A percentile compares a stretch with the other conserved stretches of the same genome.
Evolutionary conservation across 305 asterid genomes (phyloP).

Genomic region (Fraxinus sp.): DNA sequence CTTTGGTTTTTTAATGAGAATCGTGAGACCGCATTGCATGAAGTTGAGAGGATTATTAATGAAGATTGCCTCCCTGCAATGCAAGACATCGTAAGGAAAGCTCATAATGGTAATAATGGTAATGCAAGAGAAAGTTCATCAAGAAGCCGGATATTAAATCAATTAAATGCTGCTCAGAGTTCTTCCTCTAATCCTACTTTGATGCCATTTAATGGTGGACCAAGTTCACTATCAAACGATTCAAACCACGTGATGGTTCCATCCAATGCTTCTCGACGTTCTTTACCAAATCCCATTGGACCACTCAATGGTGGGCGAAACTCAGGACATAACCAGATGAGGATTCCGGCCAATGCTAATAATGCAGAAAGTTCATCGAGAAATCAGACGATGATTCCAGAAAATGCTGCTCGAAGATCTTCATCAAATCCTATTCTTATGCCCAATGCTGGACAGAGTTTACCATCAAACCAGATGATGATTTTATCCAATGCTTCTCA

Average conservation of each 20-base stretch:
- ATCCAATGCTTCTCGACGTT: background rate
- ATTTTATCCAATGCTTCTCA: background rate
- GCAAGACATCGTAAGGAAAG: constrained; percentile 34
- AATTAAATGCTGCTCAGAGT: constrained; percentile 1
- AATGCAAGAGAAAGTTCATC: background rate
- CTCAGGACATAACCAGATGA: background rate
- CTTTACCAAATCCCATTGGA: background rate
- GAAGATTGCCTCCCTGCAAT: constrained; percentile 33
- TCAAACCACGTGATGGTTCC: background rate
- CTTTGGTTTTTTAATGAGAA: constrained; percentile 25
- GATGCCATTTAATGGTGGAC: background rate
- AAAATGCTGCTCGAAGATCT: background rate
- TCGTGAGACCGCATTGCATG: constrained; percentile 5
- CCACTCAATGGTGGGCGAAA: background rate
- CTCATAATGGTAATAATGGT: constrained; percentile 6
- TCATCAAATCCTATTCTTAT: background rate
- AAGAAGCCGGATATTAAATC: background rate
- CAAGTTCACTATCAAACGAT: background rate
- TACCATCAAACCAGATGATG: background rate
- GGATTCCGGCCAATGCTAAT: background rate
- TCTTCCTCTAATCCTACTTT: background rate
- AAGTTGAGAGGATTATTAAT: constrained; percentile 19
- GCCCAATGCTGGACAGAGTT: background rate
- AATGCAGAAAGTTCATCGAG: background rate
- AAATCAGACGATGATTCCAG: background rate